These are phyloP conservation scores for Mitragyna speciosa DNA, from an alignment of 257 asterid genomes.

Conservation along the genomic window DNA sequence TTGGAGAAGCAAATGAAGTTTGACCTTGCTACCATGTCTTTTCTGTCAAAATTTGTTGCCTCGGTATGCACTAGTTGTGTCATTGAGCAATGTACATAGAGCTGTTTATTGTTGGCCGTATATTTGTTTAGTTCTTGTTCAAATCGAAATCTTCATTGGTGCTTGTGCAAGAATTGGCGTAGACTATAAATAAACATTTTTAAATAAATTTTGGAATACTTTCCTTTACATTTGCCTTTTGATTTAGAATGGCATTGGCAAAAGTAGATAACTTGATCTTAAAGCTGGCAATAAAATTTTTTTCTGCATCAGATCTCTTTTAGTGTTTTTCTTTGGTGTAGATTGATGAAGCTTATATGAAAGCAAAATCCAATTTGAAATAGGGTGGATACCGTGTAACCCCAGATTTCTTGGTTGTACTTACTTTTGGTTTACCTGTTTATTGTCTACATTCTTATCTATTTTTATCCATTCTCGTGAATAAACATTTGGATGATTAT, in stretches of 20 bases:
- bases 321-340: not conserved
- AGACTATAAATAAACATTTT: not conserved
- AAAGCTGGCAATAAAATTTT: not conserved
- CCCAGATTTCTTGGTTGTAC: not conserved
- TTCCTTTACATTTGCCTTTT: not conserved
- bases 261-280: not conserved
- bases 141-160: not conserved
- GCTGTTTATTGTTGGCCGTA: not conserved
- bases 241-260: not conserved
- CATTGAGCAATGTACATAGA: not conserved
- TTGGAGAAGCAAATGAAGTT: conserved; percentile 78
- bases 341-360: not conserved
- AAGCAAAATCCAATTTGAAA: not conserved
- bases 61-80: conserved; percentile 53
- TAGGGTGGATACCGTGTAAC: not conserved
- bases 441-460: too few species aligned
- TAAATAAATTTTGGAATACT: not conserved
- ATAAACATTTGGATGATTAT: not conserved
- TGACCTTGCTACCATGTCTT: conserved; percentile 74
- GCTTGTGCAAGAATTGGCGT: not conserved
- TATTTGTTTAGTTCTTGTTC: not conserved
- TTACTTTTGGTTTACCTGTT: not conserved
- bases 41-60: conserved; percentile 62
- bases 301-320: not conserved
- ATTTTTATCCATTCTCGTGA: not conserved